Base-by-base conservation (phyloP, 1,139 yeast species). In the Kazachstania sp. region DNA sequence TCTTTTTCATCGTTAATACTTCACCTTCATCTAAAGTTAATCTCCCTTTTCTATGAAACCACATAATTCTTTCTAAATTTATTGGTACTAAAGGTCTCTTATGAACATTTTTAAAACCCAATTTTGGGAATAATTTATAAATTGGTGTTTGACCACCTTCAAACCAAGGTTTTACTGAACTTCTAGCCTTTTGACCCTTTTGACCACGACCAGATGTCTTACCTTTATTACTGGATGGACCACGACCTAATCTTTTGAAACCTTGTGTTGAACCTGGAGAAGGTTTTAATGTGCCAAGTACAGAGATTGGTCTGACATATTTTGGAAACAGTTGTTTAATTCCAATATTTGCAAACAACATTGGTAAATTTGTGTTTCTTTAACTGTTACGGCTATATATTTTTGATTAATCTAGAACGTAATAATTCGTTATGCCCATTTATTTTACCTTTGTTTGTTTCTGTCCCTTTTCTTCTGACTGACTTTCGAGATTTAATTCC, bases 81-180 rank as follows among this genome's bases (percentile, higher is more conserved):
- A 84, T 58, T 56, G 76, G 79, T 41, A 72, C 70, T 54, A 75
- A 70, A 18, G 73, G 73, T 53, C 69, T 69, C 31, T 72, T 73
- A 56, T 75, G 76, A 13, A 74, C 74, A 57, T 83, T 75, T 58
- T 79, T 78, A 72, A 90, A 88, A 11, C 98, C 98, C 51, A 83
- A 74, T 65, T 92, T 90, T 46, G 97, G 97, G 67, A 88, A 87
- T 51, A 88, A 71, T 66, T 85, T 85, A 63, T 81, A 85, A 59
- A 83, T 83, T 23, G 97, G 97, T 1, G 98, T 92, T 66, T 92
- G 99, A 63, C 98, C 98, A 78, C 99, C 99, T 72, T 92, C 98
- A 65, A 90, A 86, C 92, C 95, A 87, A 53, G 84, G 79, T 50
- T 90, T 92, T 20, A 90, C 94, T 46, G 82, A 79, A 35, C 92